Base-by-base conservation (phyloP, 441 rosid genomes). In the Geranium incanum region DNA sequence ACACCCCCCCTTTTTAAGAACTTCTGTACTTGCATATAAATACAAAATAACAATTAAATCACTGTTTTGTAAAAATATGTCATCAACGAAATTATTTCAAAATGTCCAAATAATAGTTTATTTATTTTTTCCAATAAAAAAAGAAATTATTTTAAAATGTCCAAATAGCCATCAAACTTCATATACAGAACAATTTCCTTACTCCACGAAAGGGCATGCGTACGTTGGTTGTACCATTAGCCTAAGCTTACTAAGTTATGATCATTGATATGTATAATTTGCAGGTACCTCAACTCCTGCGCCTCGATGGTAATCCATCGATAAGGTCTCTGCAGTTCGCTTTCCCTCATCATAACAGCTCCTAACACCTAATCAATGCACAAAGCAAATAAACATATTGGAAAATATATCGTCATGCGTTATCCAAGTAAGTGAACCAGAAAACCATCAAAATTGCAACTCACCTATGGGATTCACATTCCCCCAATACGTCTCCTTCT, bases 261-360 rank as follows among this genome's bases (percentile, higher is more conserved):
- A 59, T 59, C 64, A 28, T 28, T 28, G 33, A 28, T 28, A 28
- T 28, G 33, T 28, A 28, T 28, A 28, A 28, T 59, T 18, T 38
- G 11, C 13, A 70, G 12, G 80, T 85, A 90, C 98, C 97, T 93
- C 97, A 18, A 93, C 98, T 19, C 71, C 89, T 5, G 91, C 97
- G 66, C 98, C 98, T 70, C 97, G 84, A 77, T 93, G 95, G 80
- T 93, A 93, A 81, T 93, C 98, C 98, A 93, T 90, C 7, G 97
- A 68, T 57, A 93, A 77, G 3, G 98, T 93, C 77, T 93, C 98
- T 0, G 98, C 98, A 0, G 95, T 90, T 71, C 98, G 85, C 74
- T 93, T 93, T 70, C 98, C 98, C 84, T 93, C 98, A 78, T 93
- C 98, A 70, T 93, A 93, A 76, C 98, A 93, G 70, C 98, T 93